Percentiles rank a stretch among this genome's conserved stretches.
Evolutionary conservation across 2,329 filamentous ascomycete species (phyloP).

Genomic region (Aspergillus sclerotialis): DNA sequence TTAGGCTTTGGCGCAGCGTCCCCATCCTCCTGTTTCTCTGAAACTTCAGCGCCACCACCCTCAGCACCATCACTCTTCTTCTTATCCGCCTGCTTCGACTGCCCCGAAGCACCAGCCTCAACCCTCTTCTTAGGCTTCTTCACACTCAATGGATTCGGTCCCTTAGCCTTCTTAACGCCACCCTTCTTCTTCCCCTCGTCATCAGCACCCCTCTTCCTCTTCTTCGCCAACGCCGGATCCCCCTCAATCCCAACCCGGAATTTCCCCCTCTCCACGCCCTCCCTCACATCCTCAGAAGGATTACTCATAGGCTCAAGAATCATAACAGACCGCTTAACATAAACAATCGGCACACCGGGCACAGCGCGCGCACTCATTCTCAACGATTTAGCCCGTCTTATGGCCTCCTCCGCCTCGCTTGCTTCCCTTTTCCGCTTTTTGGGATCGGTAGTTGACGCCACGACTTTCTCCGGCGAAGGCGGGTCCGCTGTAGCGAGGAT

Average conservation of each 20-base stretch:
- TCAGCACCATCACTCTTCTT: constrained; percentile 4
- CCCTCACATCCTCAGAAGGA: constrained; percentile 34
- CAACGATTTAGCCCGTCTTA: constrained; percentile 26
- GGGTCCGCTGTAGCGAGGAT: constrained; percentile 40
- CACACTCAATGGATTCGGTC: constrained; percentile 42
- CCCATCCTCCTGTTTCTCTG: constrained; percentile 16
- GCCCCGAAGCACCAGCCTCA: too few species aligned
- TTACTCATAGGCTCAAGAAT: constrained; percentile 43
- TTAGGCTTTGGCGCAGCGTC: constrained; percentile 24
- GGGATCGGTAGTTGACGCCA: constrained; percentile 14
- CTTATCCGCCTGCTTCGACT: constrained; percentile 13
- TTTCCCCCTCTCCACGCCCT: constrained; percentile 40
- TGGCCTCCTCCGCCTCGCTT: constrained; percentile 25
- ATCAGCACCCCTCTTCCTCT: constrained; percentile 24
- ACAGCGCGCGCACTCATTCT: constrained; percentile 35
- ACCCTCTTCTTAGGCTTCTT: constrained; percentile 40
- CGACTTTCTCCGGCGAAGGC: constrained; percentile 16
- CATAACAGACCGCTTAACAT: constrained; percentile 47
- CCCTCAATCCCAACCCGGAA: constrained; percentile 36
- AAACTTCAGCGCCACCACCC: constrained; percentile 8
- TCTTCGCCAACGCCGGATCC: constrained; percentile 23
- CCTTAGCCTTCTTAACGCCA: constrained; percentile 34
- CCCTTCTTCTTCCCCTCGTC: constrained; percentile 26
- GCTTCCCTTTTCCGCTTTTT: constrained; percentile 28
- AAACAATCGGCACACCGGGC: constrained; percentile 44